These are phyloP conservation scores for Lodderomyces jiufengensis DNA, from an alignment of 1,139 yeast genomes.

Conservation along the genomic window DNA sequence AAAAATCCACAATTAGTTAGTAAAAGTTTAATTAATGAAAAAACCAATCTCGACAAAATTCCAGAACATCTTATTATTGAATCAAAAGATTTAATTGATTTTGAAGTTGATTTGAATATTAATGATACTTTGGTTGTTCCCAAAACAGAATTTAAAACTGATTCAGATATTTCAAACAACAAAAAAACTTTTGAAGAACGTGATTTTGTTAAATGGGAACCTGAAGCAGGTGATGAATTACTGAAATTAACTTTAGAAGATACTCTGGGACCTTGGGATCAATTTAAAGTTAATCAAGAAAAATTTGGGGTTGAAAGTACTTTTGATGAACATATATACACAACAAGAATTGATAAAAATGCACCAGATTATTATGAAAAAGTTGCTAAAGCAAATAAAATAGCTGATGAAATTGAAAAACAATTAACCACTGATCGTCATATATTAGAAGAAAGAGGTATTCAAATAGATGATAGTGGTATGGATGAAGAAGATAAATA, in stretches of 20 bases:
- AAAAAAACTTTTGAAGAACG: slow-evolving; percentile 45
- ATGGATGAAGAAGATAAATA: slow-evolving; percentile 94
- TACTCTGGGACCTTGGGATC: slow-evolving; percentile 68
- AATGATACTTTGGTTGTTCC: slow-evolving; percentile 14
- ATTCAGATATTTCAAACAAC: slow-evolving; percentile 68
- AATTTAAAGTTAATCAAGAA: slow-evolving; percentile 82
- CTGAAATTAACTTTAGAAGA: slow-evolving; percentile 40
- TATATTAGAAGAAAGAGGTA: slow-evolving; percentile 88
- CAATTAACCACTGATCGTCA: slow-evolving; percentile 71
- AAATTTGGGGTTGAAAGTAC: slow-evolving; percentile 87
- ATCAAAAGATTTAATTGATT: slow-evolving; percentile 61
- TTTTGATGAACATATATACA: slow-evolving; percentile 85
- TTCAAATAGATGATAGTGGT: slow-evolving; percentile 74
- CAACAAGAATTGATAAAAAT: slow-evolving; percentile 72
- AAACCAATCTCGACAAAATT: slow-evolving; percentile 29
- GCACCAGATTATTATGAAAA: slow-evolving; percentile 73
- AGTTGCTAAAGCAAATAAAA: slow-evolving; percentile 64
- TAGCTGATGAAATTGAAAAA: slow-evolving; percentile 81
- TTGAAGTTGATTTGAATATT: slow-evolving; percentile 49
- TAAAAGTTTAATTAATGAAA: slow-evolving; percentile 33
- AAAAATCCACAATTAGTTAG: slow-evolving; percentile 37
- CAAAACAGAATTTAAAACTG: slow-evolving; percentile 62
- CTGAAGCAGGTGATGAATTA: slow-evolving; percentile 47
- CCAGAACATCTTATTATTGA: slow-evolving; percentile 50
- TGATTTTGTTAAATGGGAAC: slow-evolving; percentile 83